Evolutionary conservation across 2,329 filamentous ascomycete species (phyloP), one percentile per base, ranked within the genome.

Genomic region (Elsinoe batatas): DNA sequence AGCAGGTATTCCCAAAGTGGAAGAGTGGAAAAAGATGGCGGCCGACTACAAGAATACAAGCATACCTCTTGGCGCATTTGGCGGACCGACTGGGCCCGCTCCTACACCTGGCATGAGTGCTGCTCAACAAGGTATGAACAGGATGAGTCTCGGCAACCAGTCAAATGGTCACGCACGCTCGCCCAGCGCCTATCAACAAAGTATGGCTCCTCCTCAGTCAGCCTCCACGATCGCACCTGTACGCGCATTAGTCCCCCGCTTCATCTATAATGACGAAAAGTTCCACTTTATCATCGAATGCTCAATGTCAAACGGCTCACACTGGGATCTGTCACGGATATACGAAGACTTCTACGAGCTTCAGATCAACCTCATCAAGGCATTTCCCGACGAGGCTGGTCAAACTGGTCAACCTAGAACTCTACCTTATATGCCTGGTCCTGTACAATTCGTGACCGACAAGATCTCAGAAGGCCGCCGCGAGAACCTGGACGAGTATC

Each of bases 21-120:
- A 98, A 68, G 93, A 98, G 65, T 98, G 93, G 93, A 98, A 98
- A 76, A 95, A 94, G 74, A 96, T 96, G 89, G 91, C 93, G 0
- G 91, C 91, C 56, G 91, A 96, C 61, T 98, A 98, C 74, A 98
- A 98, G 76, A 96, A 97, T 69, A 95, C 91, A 69, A 97, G 93
- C 72, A 97, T 98, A 67, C 91, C 91, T 0, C 76, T 98, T 40
- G 93, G 93, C 62, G 95, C 91, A 71, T 91, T 94, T 62, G 61
- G 59, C 61, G 20, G 60, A 8, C 37, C 57, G 15, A 35, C 46
- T 10, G 40, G 56, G 18, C 22, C 54, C 4, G 32, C 55, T 8
- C 13, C 33, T 13, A 18, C 55, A 12, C 13, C 18, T 30, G 26
- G 26, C 36, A 17, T 53, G n/a, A 40, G 54, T 10, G 53, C 13